These are phyloP conservation scores for Penicillium longicatenatum DNA, from an alignment of 495 filamentous ascomycete genomes.

Conservation along the genomic window DNA sequence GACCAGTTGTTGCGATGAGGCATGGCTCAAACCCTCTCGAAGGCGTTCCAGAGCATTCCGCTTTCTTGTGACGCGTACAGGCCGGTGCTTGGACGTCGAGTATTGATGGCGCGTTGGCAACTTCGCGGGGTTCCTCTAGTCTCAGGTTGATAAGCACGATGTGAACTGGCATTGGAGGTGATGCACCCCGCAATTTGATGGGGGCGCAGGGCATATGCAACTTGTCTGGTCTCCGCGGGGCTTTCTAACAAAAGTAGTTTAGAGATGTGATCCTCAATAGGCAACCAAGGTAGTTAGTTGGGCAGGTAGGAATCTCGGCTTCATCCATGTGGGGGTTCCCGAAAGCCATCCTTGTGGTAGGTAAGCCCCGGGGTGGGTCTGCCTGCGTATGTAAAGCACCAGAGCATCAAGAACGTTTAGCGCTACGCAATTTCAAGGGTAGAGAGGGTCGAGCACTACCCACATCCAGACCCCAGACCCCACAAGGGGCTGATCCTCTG, in stretches of 20 bases:
- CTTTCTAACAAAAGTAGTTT: neutral
- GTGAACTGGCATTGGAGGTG: slow-evolving; percentile 20
- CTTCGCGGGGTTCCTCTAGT: slow-evolving; percentile 8
- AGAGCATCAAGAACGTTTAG: neutral
- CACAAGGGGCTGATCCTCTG: neutral
- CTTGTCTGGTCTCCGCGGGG: slow-evolving; percentile 8
- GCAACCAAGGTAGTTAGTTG: neutral
- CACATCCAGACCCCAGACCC: neutral
- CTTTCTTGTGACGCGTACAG: slow-evolving; percentile 5
- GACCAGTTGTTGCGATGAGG: neutral
- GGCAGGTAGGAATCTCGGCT: slow-evolving; percentile 8
- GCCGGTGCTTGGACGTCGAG: slow-evolving; percentile 4
- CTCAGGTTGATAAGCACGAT: slow-evolving; percentile 6
- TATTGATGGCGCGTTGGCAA: slow-evolving; percentile 7
- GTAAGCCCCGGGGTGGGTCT: neutral
- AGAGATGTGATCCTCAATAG: neutral
- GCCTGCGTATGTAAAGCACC: neutral
- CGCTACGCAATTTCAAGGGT: neutral
- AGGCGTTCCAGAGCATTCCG: slow-evolving; percentile 12
- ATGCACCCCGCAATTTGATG: slow-evolving; percentile 29
- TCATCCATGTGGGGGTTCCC: neutral
- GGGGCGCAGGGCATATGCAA: slow-evolving; percentile 12
- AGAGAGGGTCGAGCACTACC: neutral
- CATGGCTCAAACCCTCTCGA: neutral
- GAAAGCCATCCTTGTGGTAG: neutral